Base-by-base conservation (phyloP, 163 green algal genomes). In the Chlorella variabilis region DNA sequence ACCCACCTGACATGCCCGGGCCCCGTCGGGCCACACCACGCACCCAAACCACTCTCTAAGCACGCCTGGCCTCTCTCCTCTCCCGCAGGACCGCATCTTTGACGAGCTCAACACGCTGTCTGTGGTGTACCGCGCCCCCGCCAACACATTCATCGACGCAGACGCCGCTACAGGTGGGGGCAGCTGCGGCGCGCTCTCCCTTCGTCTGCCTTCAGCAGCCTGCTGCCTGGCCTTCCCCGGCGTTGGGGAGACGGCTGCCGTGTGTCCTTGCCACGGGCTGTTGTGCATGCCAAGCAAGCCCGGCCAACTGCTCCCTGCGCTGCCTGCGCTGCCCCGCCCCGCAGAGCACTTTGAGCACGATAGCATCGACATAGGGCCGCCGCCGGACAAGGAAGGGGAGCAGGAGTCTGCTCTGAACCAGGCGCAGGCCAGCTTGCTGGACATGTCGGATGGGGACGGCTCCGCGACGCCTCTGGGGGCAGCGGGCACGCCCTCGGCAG, bases 101-200 rank as follows among this genome's bases (percentile, higher is more conserved):
- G 88, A 97, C 29, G 95, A 99, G 89, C 96, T 98, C 84, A 98
- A 99, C 90, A 92, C 89, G 0, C 86, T 99, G 25, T 94, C 93
- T 6, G 93, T 98, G 1, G 71, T 97, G 0, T 98, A 96, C 87
- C 80, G 86, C 25, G 87, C 83, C 11, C 81, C 87, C 0, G 86
- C 86, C 27, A 51, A 34, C 4, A 86, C 87, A 15, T 88, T 93
- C 27, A 85, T 91, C 39, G 86, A 91, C 25, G 36, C 42, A 1
- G 68, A 71, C 1, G 23, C 31, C 27, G 31, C 21, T 0, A 48
- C 45, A 73, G 77, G 82, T 63, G 34, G 1, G 41, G 21, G 38
- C 15, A 7, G 33, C 1, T n/a, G n/a, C n/a, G n/a, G n/a, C n/a
- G n/a, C n/a, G n/a, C n/a, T n/a, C n/a, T n/a, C n/a, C n/a, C n/a